phyloP scores from a whole-genome alignment of 2,329 filamentous ascomycete genomes.

The Aureobasidium sp. region DNA sequence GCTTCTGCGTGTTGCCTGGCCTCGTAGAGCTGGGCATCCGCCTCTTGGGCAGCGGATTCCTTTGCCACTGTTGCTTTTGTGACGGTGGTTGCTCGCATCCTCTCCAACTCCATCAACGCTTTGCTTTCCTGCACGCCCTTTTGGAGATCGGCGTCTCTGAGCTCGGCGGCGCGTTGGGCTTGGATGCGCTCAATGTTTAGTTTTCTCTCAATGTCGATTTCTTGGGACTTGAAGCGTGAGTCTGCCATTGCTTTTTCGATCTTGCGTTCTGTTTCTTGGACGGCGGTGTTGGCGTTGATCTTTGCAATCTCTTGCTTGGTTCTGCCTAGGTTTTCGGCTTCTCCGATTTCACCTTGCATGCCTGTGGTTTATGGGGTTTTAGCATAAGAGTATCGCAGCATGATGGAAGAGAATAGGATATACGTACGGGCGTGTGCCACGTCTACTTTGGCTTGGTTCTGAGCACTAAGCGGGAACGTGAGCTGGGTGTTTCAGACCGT shows the following conservation, averaged over 20 bases:
- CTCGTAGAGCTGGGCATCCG: slow-evolving; percentile 47
- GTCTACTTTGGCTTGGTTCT: slow-evolving; percentile 64
- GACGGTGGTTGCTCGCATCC: slow-evolving; percentile 66
- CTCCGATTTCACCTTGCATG: slow-evolving; percentile 62
- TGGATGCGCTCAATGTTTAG: slow-evolving; percentile 68
- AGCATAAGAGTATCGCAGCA: background rate
- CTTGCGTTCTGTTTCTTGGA: slow-evolving; percentile 75
- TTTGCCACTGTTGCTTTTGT: slow-evolving; percentile 64
- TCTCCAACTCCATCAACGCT: slow-evolving; percentile 70
- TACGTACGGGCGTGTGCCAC: slow-evolving; percentile 43
- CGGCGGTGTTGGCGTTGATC: slow-evolving; percentile 77
- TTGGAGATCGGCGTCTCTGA: slow-evolving; percentile 71
- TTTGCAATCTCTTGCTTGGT: slow-evolving; percentile 81
- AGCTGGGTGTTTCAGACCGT: too few relatives aligned
- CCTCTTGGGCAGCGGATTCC: slow-evolving; percentile 59
- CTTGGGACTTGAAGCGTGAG: slow-evolving; percentile 61
- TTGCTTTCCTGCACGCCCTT: slow-evolving; percentile 68
- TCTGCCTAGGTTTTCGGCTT: slow-evolving; percentile 67
- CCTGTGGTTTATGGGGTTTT: background rate
- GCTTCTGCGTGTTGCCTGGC: slow-evolving; percentile 39
- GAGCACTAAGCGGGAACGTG: too few relatives aligned
- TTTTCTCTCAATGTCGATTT: slow-evolving; percentile 63
- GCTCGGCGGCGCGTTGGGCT: slow-evolving; percentile 63
- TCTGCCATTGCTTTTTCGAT: slow-evolving; percentile 72
- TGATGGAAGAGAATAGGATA: too few relatives aligned